These are phyloP conservation scores for Yarrowia osloensis DNA, from an alignment of 805 yeast species.

Conservation along the genomic window DNA sequence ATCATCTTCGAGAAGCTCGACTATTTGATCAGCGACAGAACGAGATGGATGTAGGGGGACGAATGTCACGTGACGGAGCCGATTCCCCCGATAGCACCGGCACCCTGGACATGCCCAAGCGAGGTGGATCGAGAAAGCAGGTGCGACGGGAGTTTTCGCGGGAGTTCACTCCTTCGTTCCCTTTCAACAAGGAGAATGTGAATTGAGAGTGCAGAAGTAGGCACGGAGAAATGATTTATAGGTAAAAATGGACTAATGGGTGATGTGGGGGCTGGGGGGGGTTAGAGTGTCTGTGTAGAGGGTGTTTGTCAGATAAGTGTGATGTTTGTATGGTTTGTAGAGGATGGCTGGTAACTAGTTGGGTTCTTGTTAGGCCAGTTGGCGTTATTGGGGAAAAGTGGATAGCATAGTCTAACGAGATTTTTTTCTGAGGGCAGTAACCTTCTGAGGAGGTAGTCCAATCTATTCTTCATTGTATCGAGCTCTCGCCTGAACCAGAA, in stretches of 20 bases:
- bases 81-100: neutral
- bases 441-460: too few species aligned
- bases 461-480: too few species aligned
- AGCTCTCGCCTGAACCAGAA: too few species aligned
- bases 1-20: conserved; percentile 15
- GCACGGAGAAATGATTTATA: neutral
- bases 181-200: conserved; percentile 7
- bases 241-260: neutral
- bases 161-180: conserved; percentile 16
- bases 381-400: too few species aligned
- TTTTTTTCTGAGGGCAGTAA: too few species aligned
- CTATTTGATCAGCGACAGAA: conserved; percentile 8
- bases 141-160: conserved; percentile 4
- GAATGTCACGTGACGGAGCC: neutral
- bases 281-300: too few species aligned
- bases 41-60: neutral
- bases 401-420: too few species aligned
- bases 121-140: neutral
- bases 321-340: too few species aligned
- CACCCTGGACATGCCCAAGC: neutral
- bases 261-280: neutral
- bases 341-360: too few species aligned
- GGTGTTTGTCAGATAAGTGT: too few species aligned
- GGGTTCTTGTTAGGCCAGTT: too few species aligned
- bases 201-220: neutral